These are phyloP conservation scores for Sporobolus alterniflorus DNA, from an alignment of 202 grass and related monocot species.

Conservation along the genomic window DNA sequence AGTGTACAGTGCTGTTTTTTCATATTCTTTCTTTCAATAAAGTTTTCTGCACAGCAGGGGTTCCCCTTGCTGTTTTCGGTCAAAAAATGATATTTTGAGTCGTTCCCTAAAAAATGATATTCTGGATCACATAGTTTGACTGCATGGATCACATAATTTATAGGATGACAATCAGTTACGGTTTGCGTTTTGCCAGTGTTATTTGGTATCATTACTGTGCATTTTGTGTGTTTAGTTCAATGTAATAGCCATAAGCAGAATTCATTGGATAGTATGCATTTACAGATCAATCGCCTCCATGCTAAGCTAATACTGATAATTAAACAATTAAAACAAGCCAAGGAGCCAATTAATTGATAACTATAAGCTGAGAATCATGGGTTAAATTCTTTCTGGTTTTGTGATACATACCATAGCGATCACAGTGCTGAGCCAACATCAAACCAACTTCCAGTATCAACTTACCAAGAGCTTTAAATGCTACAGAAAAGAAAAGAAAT, in stretches of 20 bases:
- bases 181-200: neutral
- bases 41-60: no score
- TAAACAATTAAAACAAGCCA: neutral
- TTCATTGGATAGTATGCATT: neutral
- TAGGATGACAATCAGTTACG: neutral
- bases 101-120: no score
- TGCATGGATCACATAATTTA: neutral
- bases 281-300: neutral
- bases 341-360: neutral
- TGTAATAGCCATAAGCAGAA: neutral
- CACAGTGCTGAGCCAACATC: constrained; percentile 91
- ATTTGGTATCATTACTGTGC: neutral
- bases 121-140: neutral
- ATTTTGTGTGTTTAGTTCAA: neutral
- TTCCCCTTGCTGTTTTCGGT: no score
- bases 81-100: no score
- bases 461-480: constrained; percentile 92
- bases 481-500: constrained; percentile 36
- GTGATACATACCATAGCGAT: constrained; percentile 73
- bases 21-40: no score
- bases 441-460: constrained; percentile 87
- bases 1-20: no score
- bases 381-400: neutral
- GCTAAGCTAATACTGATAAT: neutral
- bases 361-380: neutral